Conservation (phyloP, 768 basidiomycete species). For the Agrocybe praecox region DNA sequence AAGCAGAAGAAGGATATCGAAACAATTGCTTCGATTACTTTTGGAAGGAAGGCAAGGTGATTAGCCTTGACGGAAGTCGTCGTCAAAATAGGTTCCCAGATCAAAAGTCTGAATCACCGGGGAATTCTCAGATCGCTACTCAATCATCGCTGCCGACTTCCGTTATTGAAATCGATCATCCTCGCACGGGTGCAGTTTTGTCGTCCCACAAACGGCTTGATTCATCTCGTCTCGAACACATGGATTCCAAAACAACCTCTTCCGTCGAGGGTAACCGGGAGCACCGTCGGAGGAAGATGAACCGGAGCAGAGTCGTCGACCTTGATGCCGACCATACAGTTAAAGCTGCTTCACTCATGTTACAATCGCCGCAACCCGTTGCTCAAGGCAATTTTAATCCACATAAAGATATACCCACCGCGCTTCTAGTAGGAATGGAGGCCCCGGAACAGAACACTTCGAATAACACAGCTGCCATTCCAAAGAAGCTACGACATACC, state of each 20-base stretch:
- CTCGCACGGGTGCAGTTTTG: conserved; percentile 15
- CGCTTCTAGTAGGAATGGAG: no score
- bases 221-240: background rate
- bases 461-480: background rate
- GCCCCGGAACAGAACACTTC: background rate
- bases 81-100: conserved; percentile 69
- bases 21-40: conserved; percentile 83
- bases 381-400: no score
- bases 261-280: background rate
- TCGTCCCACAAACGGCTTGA: background rate
- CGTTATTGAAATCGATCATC: conserved; percentile 55
- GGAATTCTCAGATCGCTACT: conserved; percentile 51
- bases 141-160: conserved; percentile 43
- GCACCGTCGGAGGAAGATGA: background rate
- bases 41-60: conserved; percentile 76
- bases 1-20: conserved; percentile 74
- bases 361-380: background rate
- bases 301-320: background rate
- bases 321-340: background rate
- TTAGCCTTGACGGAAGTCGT: conserved; percentile 80
- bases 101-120: conserved; percentile 53
- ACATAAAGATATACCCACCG: no score
- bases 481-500: background rate
- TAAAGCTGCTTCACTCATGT: background rate
- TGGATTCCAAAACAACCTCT: background rate